Percentiles rank a stretch among this genome's conserved stretches.
Evolutionary conservation across 2,329 filamentous ascomycete species (phyloP).

Genomic region (Thermochaetoides dissita): DNA sequence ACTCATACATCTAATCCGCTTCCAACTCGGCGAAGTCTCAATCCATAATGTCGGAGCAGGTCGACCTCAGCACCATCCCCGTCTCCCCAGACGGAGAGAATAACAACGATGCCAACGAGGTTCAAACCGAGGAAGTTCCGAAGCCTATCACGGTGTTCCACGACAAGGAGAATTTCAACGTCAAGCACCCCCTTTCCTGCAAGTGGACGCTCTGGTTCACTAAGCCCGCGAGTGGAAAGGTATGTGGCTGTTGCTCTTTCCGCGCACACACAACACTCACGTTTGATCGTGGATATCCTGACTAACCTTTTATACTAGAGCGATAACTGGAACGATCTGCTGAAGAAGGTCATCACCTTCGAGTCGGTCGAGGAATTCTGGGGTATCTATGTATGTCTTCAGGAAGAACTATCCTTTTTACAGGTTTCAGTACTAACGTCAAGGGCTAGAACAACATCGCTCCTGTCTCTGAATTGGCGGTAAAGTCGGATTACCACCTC

Average conservation of each 20-base stretch:
- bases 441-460: slow-evolving; percentile 87
- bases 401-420: not conserved
- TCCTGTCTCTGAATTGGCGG: slow-evolving; percentile 81
- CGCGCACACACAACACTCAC: too few relatives aligned
- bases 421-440: slow-evolving; percentile 3
- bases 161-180: slow-evolving; percentile 97
- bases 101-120: slow-evolving; percentile 31
- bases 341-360: slow-evolving; percentile 98
- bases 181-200: slow-evolving; percentile 96
- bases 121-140: slow-evolving; percentile 31
- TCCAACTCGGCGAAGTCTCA: slow-evolving; percentile 1
- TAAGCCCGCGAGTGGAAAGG: slow-evolving; percentile 92
- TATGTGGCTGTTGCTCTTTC: slow-evolving; percentile 24
- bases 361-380: slow-evolving; percentile 99
- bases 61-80: slow-evolving; percentile 55
- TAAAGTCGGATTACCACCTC: slow-evolving; percentile 98
- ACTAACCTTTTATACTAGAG: slow-evolving; percentile 37
- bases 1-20: slow-evolving; percentile 2
- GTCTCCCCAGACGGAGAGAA: slow-evolving; percentile 51
- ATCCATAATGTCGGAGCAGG: slow-evolving; percentile 36
- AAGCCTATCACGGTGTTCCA: slow-evolving; percentile 90
- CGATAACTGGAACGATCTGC: slow-evolving; percentile 95
- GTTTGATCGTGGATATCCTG: too few relatives aligned
- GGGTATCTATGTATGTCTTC: slow-evolving; percentile 80
- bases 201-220: slow-evolving; percentile 99